Percentiles rank a stretch among this genome's conserved stretches.
phyloP scores from a whole-genome alignment of 169 alveolate species.

The Eimeria praecox region DNA sequence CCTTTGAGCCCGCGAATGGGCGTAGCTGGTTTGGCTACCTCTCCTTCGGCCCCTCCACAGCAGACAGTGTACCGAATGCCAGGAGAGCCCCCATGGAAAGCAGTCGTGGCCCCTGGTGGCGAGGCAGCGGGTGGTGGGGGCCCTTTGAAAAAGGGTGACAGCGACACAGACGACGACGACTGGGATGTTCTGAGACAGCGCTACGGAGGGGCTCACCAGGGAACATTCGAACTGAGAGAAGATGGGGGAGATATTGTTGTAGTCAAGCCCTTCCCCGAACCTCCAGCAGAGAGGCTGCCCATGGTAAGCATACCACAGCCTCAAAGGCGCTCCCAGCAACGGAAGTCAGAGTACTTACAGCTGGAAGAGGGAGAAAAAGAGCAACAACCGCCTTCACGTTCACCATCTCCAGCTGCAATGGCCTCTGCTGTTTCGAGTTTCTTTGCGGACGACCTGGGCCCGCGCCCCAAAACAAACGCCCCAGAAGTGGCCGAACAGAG shows the following conservation, averaged over 20 bases:
- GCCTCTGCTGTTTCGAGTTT: constrained; percentile 1
- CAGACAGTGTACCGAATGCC: background rate
- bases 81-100: constrained; percentile 56
- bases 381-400: background rate
- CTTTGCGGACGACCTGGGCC: constrained; percentile 57
- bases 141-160: background rate
- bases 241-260: constrained; percentile 20
- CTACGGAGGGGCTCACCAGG: constrained; percentile 64
- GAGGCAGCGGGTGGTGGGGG: background rate
- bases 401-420: constrained; percentile 5
- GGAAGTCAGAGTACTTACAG: background rate
- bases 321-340: constrained; percentile 12
- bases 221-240: constrained; percentile 53
- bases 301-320: background rate
- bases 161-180: constrained; percentile 68
- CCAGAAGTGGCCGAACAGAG: constrained; percentile 60
- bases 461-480: constrained; percentile 60
- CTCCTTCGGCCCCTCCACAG: constrained; percentile 31
- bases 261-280: constrained; percentile 60
- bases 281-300: constrained; percentile 71
- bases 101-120: background rate
- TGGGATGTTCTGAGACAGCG: constrained; percentile 64
- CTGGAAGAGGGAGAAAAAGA: background rate
- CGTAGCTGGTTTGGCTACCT: background rate
- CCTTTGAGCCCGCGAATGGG: constrained; percentile 28